Percentiles rank a stretch among this genome's conserved stretches.
phyloP scores from a whole-genome alignment of 805 yeast genomes.

The Saccharomycopsis olivae region DNA sequence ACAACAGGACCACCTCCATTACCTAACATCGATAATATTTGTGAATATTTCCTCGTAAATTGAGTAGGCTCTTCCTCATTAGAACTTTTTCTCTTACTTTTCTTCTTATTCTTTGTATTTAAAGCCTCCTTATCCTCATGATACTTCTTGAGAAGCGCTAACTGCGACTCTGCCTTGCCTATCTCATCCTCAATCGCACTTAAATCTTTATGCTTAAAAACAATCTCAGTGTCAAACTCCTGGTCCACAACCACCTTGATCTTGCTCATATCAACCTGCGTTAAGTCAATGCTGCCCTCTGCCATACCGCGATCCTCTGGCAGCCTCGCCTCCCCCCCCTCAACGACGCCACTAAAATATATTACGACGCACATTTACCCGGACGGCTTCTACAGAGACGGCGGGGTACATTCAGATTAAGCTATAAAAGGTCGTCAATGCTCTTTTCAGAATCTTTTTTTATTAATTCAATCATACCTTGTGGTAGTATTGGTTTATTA shows the following conservation, averaged over 20 bases:
- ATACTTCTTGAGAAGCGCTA: constrained; percentile 37
- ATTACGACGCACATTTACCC: too few relatives aligned
- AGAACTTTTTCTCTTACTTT: constrained; percentile 26
- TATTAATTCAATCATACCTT: constrained; percentile 83
- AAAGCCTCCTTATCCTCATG: constrained; percentile 1
- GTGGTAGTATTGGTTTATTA: constrained; percentile 75
- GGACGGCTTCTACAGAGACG: too few relatives aligned
- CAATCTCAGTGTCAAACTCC: constrained; percentile 39
- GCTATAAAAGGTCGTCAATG: constrained; percentile 42
- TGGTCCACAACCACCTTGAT: constrained; percentile 15
- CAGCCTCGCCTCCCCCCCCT: too few relatives aligned
- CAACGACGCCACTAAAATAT: too few relatives aligned
- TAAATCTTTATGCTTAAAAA: constrained; percentile 49
- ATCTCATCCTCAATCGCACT: constrained; percentile 41
- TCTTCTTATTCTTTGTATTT: constrained; percentile 20
- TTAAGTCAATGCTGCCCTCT: background rate
- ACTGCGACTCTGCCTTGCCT: constrained; percentile 46
- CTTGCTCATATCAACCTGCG: constrained; percentile 5
- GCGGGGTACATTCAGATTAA: too few relatives aligned
- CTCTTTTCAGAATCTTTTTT: constrained; percentile 78
- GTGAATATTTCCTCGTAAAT: constrained; percentile 36
- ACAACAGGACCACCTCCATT: background rate
- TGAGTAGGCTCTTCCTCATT: constrained; percentile 29
- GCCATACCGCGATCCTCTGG: background rate
- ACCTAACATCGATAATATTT: constrained; percentile 19